Evolutionary conservation across 179 eudicot species (phyloP).

Genomic region (Kewa caespitosa): DNA sequence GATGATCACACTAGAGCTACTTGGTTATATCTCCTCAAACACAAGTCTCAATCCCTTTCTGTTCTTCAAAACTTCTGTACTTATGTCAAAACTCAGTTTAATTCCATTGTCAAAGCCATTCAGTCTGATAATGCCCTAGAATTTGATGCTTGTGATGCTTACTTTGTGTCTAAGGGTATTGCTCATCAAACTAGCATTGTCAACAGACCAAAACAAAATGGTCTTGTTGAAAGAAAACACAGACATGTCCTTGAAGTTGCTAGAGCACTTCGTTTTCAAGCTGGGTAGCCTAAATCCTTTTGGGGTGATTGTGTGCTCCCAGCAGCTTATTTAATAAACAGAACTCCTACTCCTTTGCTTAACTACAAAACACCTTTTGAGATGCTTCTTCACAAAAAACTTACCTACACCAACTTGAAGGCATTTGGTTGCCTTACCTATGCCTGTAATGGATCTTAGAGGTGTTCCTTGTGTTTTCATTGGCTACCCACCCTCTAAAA

Average conservation of each 20-base stretch:
- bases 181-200: background rate
- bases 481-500: too few relatives aligned
- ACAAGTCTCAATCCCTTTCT: background rate
- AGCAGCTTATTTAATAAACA: background rate
- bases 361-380: background rate
- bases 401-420: background rate
- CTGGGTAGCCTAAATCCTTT: background rate
- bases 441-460: background rate
- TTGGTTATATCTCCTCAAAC: background rate
- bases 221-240: background rate
- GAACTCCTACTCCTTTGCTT: background rate
- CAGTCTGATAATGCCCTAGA: background rate
- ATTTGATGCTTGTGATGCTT: background rate
- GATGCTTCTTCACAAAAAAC: background rate
- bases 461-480: background rate
- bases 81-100: background rate
- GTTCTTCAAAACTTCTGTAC: background rate
- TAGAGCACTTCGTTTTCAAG: background rate
- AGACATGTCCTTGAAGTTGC: background rate
- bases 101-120: background rate
- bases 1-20: background rate
- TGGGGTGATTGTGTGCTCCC: background rate
- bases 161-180: background rate
- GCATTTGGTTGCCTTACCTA: background rate
- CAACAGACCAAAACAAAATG: background rate